phyloP scores from a whole-genome alignment of 2,329 filamentous ascomycete genomes.

The Hysterium pulicare region DNA sequence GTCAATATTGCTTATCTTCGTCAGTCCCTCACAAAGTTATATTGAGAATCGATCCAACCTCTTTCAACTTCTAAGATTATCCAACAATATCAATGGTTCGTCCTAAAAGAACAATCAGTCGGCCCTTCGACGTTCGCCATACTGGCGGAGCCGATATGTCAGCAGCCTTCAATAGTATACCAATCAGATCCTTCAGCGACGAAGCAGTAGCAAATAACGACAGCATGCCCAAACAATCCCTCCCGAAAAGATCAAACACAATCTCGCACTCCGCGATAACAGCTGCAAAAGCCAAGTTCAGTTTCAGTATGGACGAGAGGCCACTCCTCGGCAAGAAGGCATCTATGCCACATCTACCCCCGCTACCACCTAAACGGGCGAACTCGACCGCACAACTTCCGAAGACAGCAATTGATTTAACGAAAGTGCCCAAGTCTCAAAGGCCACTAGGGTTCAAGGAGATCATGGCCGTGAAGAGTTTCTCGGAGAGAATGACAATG shows the following conservation, averaged over 20 bases:
- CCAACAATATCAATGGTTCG: slow-evolving; percentile 7
- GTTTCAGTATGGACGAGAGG: too few relatives aligned
- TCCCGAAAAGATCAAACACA: slow-evolving; percentile 28
- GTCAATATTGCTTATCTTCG: too few relatives aligned
- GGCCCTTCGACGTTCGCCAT: slow-evolving; percentile 31
- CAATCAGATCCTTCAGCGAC: not conserved
- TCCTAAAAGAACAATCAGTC: slow-evolving; percentile 27
- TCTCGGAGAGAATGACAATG: slow-evolving; percentile 26
- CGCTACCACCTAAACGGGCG: slow-evolving; percentile 31
- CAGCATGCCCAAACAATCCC: slow-evolving; percentile 22
- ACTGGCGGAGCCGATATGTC: slow-evolving; percentile 19
- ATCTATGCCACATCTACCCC: too few relatives aligned
- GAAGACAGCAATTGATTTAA: slow-evolving; percentile 28
- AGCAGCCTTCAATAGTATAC: not conserved
- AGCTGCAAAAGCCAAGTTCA: too few relatives aligned
- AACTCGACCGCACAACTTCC: too few relatives aligned
- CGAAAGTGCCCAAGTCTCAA: slow-evolving; percentile 14
- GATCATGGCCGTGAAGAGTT: slow-evolving; percentile 22
- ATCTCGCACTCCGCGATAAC: too few relatives aligned
- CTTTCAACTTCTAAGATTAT: too few relatives aligned
- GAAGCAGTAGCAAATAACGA: slow-evolving; percentile 5
- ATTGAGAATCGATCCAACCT: too few relatives aligned
- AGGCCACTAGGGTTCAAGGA: slow-evolving; percentile 30
- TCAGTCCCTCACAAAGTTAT: too few relatives aligned
- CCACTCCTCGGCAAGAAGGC: too few relatives aligned